phyloP scores from a whole-genome alignment of 176 grass and related monocot species.

The Sorghum bicolor region Sorghum_bicolor_NCBIv3 NC_012871.2:71239501-71240000 shows the following conservation, averaged over 20 bases:
- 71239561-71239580: neutral
- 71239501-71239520: neutral
- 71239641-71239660: neutral
- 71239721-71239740: constrained; percentile 3
- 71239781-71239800: constrained; percentile 2
- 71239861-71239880: constrained; percentile 33
- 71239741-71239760: neutral
- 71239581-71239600: neutral
- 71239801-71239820: constrained; percentile 1
- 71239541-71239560: constrained; percentile 4
- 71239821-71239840: constrained; percentile 65
- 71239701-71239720: constrained; percentile 8
- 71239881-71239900: constrained; percentile 41
- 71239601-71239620: constrained; percentile 11
- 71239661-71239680: neutral
- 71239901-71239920: constrained; percentile 48
- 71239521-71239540: constrained; percentile 4
- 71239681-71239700: constrained; percentile 1
- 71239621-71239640: neutral
- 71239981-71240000: constrained; percentile 66
- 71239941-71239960: constrained; percentile 57
- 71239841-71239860: constrained; percentile 53
- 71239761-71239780: neutral
- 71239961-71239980: constrained; percentile 63
- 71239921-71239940: constrained; percentile 54